phyloP scores from a whole-genome alignment of 2,329 filamentous ascomycete species.

The Cercospora zeina region DNA sequence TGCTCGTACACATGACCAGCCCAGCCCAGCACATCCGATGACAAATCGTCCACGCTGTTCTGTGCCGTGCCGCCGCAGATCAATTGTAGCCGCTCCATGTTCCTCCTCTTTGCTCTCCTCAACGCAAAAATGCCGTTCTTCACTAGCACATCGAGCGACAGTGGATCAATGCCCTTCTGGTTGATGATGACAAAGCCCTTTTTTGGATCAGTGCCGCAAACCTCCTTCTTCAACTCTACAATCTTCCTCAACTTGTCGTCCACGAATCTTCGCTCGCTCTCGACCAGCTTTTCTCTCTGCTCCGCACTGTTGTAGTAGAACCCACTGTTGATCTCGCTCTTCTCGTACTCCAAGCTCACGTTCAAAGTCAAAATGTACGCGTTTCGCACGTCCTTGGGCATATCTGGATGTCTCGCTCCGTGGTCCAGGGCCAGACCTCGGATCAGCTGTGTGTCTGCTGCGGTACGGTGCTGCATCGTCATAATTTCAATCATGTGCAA shows the following conservation, averaged over 20 bases:
- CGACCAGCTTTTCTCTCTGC: conserved; percentile 95
- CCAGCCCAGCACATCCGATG: conserved; percentile 87
- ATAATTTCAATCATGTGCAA: conserved; percentile 99
- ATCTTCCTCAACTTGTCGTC: conserved; percentile 97
- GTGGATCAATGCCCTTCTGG: conserved; percentile 97
- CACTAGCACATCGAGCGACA: conserved; percentile 91
- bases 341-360: conserved; percentile 96
- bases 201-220: conserved; percentile 87
- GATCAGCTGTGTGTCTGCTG: conserved; percentile 94
- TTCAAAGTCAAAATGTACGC: conserved; percentile 94
- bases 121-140: conserved; percentile 98
- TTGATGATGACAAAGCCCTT: conserved; percentile 98
- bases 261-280: conserved; percentile 93
- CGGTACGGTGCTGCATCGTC: conserved; percentile 99
- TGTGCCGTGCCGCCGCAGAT: conserved; percentile 88
- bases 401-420: conserved; percentile 93
- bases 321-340: conserved; percentile 97
- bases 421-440: conserved; percentile 90
- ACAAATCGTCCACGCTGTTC: conserved; percentile 94
- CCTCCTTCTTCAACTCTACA: conserved; percentile 95
- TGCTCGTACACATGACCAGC: conserved; percentile 96
- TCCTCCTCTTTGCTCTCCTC: conserved; percentile 91
- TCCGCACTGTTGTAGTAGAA: conserved; percentile 99
- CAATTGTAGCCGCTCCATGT: conserved; percentile 97
- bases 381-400: conserved; percentile 95